Conservation (phyloP, 2,329 filamentous ascomycete genomes). For the Sclerotinia nivalis region DNA sequence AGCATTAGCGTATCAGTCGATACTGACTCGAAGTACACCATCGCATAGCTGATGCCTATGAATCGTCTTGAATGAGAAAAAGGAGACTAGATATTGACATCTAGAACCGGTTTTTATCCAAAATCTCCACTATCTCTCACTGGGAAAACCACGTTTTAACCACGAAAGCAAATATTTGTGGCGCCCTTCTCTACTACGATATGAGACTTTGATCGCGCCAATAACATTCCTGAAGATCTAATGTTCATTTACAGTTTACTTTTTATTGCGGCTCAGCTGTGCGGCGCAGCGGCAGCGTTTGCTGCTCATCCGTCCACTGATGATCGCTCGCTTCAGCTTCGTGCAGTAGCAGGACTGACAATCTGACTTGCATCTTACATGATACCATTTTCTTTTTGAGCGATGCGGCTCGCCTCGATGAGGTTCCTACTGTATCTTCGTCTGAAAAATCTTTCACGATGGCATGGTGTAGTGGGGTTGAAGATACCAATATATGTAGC, state of each 20-base stretch:
- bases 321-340: constrained; percentile 6
- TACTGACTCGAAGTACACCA: neutral
- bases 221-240: neutral
- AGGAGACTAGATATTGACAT: neutral
- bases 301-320: constrained; percentile 8
- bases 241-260: neutral
- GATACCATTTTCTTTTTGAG: neutral
- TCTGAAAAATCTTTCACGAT: neutral
- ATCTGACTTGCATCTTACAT: neutral
- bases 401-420: neutral
- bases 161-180: constrained; percentile 4
- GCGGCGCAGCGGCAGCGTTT: constrained; percentile 13
- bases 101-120: neutral
- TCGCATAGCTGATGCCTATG: neutral
- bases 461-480: neutral
- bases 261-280: neutral
- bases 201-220: neutral
- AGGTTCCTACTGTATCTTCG: neutral
- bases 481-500: neutral
- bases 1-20: neutral
- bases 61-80: neutral
- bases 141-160: neutral
- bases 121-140: neutral
- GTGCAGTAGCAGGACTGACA: neutral
- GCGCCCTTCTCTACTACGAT: neutral